Base-by-base conservation (phyloP, 1,284 basidiomycete species). In the Microbotryomycetes sp. region DNA sequence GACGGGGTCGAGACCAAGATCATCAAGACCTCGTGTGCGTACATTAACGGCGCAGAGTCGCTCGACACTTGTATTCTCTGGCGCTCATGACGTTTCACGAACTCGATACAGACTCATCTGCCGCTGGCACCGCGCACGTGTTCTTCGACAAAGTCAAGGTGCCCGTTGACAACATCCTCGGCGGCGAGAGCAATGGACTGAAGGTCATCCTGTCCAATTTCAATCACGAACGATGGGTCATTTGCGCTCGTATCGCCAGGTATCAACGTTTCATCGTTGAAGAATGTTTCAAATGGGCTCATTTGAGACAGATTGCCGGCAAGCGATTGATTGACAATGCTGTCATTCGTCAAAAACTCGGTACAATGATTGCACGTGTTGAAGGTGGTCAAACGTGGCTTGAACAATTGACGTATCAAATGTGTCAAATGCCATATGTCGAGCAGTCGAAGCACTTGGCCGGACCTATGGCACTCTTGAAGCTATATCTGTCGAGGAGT, bases 121-220 rank as follows among this genome's bases (percentile, higher is more conserved):
- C 64, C n/a, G 66, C 66, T 30, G 75, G 75, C 52, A 76, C 75
- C 16, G 75, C 75, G 14, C 76, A 73, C 59, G 71, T 76, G 58
- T 75, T 73, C 19, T 76, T 74, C 58, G 76, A 77, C 62, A 73
- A 75, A 31, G 73, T 74, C 65, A 77, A 77, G 66, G 77, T 78
- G 16, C 77, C 77, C 26, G 71, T 72, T 47, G 73, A 73, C 62
- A 76, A 78, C 67, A 70, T 77, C 19, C 70, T 78, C 42, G 77
- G 77, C 45, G 70, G 74, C 54, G 77, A 77, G 54, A 75, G 76
- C 22, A 73, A 77, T 58, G 77, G 77, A 46, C 72, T 78, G 45
- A 74, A 72, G 63, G 76, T 66, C 52, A 62, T 59, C 29, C 28
- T 52, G 3, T 62, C 65, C 3, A 66, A 68, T 36, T 63, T 65